A percentile compares a stretch with the other conserved stretches of the same genome.
Evolutionary conservation across 805 yeast species (phyloP).

Genomic region (Millerozyma miso): DNA sequence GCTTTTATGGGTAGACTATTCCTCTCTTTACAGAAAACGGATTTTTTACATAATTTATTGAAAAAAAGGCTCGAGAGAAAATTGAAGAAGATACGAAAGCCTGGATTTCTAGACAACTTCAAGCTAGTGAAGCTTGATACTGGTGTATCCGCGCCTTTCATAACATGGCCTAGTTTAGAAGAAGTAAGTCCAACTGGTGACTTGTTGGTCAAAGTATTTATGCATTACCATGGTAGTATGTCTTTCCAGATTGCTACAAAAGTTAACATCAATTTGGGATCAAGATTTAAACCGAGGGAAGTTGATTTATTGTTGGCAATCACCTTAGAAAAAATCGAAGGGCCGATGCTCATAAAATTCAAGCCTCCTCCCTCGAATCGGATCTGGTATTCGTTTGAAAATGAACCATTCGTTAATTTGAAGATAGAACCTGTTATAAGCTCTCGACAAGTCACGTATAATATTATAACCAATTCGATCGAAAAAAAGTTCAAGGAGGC

Average conservation of each 20-base stretch:
- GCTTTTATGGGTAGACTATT: slow-evolving; percentile 83
- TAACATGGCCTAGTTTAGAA: slow-evolving; percentile 66
- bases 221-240: slow-evolving; percentile 73
- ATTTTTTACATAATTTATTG: slow-evolving; percentile 54
- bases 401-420: slow-evolving; percentile 71
- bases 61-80: slow-evolving; percentile 62
- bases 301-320: slow-evolving; percentile 71
- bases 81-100: slow-evolving; percentile 73
- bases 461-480: slow-evolving; percentile 74
- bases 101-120: slow-evolving; percentile 84
- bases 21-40: slow-evolving; percentile 70
- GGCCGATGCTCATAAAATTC: slow-evolving; percentile 62
- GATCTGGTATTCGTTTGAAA: slow-evolving; percentile 84
- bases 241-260: slow-evolving; percentile 77
- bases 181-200: slow-evolving; percentile 80
- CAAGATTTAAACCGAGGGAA: slow-evolving; percentile 70
- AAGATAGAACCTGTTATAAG: slow-evolving; percentile 89
- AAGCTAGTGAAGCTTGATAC: slow-evolving; percentile 66
- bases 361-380: slow-evolving; percentile 92
- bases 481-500: slow-evolving; percentile 77
- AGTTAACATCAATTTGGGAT: slow-evolving; percentile 68
- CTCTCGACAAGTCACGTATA: slow-evolving; percentile 73
- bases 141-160: slow-evolving; percentile 76
- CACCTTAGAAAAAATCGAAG: slow-evolving; percentile 63
- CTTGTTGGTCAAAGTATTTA: slow-evolving; percentile 53